Base-by-base conservation (phyloP, 179 eudicot species). In the Beta macrorhiza region DNA sequence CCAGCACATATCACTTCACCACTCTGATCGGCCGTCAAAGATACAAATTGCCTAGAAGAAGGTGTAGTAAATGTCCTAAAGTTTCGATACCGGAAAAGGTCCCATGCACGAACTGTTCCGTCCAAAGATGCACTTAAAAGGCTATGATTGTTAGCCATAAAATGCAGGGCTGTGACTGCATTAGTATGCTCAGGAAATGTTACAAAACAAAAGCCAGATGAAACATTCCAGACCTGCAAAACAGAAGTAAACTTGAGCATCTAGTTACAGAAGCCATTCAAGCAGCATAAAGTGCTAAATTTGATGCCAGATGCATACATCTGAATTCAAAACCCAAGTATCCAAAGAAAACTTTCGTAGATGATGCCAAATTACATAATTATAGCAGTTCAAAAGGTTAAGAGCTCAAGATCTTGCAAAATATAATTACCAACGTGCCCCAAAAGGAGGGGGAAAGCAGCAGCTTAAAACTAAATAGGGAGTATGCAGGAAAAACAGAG, bases 1-100 rank as follows among this genome's bases (percentile, higher is more conserved):
- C 99, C 99, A 64, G 99, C 98, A 86, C 98, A 94, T 81, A 96
- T 92, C 78, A 96, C 93, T 94, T 96, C 98, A 79, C 99, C 99
- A 89, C 98, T 94, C 69, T 87, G 97, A 90, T 96, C 99, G 47
- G 99, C 81, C 45, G 98, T 89, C 83, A 96, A 86, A 73, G 98
- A 96, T 79, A 94, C 98, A 88, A 96, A 96, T 70, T 96, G 99
- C 87, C 89, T 94, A 52, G 97, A 89, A 49, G 98, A 87, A 58
- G 99, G 99, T 47, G 99, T 90, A 76, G 98, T 95, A 67, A 96
- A 96, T 76, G 97, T 96, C 84, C 92, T 90, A 74, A 94, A 96
- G 84, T 96, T 96, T 55, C 99, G 87, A 83, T 96, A 96, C 3
- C 98, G 94, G 78, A 94, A 87, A 69, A 94, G 89, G 77, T 96